Evolutionary conservation across 208 protist species (phyloP).

Genomic region (Phytomonas sp.): DNA sequence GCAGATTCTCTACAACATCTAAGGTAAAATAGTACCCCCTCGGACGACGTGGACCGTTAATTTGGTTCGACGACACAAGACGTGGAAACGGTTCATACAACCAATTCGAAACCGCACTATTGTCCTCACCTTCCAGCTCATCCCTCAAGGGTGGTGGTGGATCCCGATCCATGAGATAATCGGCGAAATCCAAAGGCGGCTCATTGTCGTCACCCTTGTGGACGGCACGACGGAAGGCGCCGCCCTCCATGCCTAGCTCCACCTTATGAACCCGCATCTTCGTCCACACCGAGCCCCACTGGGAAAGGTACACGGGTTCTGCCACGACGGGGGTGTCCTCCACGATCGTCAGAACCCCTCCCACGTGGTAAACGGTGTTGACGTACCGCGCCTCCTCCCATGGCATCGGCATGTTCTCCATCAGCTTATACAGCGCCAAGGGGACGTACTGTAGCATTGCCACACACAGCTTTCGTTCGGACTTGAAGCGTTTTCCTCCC

Average conservation of each 20-base stretch:
- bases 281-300: constrained; percentile 99
- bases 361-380: constrained; percentile 98
- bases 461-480: constrained; percentile 99
- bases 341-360: constrained; percentile 99
- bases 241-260: constrained; percentile 64
- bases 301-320: constrained; percentile 98
- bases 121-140: constrained; percentile 98
- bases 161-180: constrained; percentile 97
- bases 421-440: constrained; percentile 98
- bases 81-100: constrained; percentile 98
- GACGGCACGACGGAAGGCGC: constrained; percentile 92
- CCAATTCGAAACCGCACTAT: constrained; percentile 96
- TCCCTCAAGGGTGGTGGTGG: constrained; percentile 94
- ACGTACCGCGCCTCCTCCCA: constrained; percentile 96
- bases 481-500: constrained; percentile 95
- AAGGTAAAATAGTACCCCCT: constrained; percentile 92
- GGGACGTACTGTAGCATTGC: constrained; percentile 99
- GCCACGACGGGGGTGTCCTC: constrained; percentile 99
- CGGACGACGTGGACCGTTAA: constrained; percentile 62
- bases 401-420: constrained; percentile 99
- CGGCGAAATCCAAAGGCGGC: constrained; percentile 99
- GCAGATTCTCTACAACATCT: constrained; percentile 82
- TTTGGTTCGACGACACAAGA: constrained; percentile 69
- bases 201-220: constrained; percentile 99
- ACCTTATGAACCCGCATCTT: constrained; percentile 99